These are phyloP conservation scores for Pyrenopolyporus hunteri DNA, from an alignment of 495 filamentous ascomycete genomes.

Conservation along the genomic window DNA sequence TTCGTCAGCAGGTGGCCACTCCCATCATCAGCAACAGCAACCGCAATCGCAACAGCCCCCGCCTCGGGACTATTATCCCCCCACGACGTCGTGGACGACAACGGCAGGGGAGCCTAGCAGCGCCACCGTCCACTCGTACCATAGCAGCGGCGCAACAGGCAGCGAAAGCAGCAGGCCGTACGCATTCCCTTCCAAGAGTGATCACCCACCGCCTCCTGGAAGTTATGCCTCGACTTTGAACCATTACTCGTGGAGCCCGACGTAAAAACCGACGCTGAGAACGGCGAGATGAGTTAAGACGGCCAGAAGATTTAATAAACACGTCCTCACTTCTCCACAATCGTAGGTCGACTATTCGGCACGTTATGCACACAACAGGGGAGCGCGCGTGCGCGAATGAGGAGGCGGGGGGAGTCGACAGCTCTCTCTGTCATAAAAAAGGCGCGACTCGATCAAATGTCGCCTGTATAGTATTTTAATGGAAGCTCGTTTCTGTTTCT, in stretches of 20 bases:
- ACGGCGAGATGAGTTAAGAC: slow-evolving; percentile 1
- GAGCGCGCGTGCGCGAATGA: slow-evolving; percentile 1
- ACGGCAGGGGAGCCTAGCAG: slow-evolving; percentile 49
- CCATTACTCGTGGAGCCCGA: slow-evolving; percentile 47
- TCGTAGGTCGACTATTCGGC: slow-evolving; percentile 5
- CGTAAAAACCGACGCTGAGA: slow-evolving; percentile 18
- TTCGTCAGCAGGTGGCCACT: slow-evolving; percentile 29
- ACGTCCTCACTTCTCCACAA: slow-evolving; percentile 19
- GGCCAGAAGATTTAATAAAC: slow-evolving; percentile 10
- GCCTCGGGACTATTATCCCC: slow-evolving; percentile 55
- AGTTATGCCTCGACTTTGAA: slow-evolving; percentile 42
- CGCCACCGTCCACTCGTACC: slow-evolving; percentile 44
- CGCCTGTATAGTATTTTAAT: slow-evolving; percentile 45
- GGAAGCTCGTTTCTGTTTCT: slow-evolving; percentile 32
- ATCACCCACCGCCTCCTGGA: slow-evolving; percentile 39
- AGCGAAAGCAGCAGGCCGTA: slow-evolving; percentile 51
- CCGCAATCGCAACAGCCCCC: slow-evolving; percentile 40
- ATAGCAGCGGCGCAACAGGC: slow-evolving; percentile 29
- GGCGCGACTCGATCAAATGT: slow-evolving; percentile 29
- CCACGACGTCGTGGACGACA: slow-evolving; percentile 52
- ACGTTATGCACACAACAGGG: not conserved
- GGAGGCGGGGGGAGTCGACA: slow-evolving; percentile 13
- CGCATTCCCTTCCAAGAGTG: slow-evolving; percentile 45
- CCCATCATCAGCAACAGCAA: slow-evolving; percentile 29
- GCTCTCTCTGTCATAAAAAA: slow-evolving; percentile 29